Conservation (phyloP, 805 yeast species). For the Teunomyces stri region DNA sequence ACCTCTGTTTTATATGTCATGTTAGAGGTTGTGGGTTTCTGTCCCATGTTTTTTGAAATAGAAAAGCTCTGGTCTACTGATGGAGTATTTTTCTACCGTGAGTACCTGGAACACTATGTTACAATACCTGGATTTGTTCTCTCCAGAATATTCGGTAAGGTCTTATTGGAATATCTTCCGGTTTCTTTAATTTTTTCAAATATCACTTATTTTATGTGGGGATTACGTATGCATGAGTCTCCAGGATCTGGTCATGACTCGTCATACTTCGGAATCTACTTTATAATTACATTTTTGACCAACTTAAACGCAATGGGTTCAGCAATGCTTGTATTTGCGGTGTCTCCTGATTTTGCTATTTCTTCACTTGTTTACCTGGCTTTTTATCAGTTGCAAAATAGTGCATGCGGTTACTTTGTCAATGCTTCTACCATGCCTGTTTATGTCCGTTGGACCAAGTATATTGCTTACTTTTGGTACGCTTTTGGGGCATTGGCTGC, state of each 20-base stretch:
- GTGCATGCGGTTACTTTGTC: slow-evolving; percentile 79
- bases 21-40: slow-evolving; percentile 23
- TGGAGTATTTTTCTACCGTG: slow-evolving; percentile 21
- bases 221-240: slow-evolving; percentile 12
- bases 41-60: slow-evolving; percentile 23
- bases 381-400: slow-evolving; percentile 66
- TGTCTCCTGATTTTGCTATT: slow-evolving; percentile 57
- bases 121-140: slow-evolving; percentile 20
- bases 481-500: slow-evolving; percentile 67
- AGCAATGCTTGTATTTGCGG: slow-evolving; percentile 53
- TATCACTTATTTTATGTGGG: slow-evolving; percentile 27
- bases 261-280: slow-evolving; percentile 54
- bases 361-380: slow-evolving; percentile 61
- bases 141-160: slow-evolving; percentile 21
- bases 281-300: slow-evolving; percentile 54
- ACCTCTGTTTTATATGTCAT: slow-evolving; percentile 20
- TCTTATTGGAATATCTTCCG: slow-evolving; percentile 24
- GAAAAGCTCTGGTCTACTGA: slow-evolving; percentile 23
- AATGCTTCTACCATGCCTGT: slow-evolving; percentile 75
- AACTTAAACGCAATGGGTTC: slow-evolving; percentile 55
- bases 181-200: slow-evolving; percentile 17
- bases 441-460: slow-evolving; percentile 82
- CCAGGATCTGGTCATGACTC: slow-evolving; percentile 14
- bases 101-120: slow-evolving; percentile 23
- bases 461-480: slow-evolving; percentile 74